Evolutionary conservation across 495 filamentous ascomycete species (phyloP).

Genomic region (Chaetomium cochliodes): DNA sequence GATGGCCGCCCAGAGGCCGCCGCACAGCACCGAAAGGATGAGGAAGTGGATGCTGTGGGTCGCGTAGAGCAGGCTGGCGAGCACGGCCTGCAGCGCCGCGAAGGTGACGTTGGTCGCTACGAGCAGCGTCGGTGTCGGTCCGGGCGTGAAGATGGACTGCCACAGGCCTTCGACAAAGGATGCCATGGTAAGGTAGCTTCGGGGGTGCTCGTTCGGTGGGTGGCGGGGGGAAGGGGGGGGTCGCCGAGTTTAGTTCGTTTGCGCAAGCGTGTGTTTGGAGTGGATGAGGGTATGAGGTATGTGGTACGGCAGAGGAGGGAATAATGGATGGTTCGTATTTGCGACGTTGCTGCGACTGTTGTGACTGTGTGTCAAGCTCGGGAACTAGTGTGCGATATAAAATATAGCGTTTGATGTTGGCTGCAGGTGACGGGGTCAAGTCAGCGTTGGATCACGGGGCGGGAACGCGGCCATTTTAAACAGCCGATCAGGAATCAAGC

Average conservation of each 20-base stretch:
- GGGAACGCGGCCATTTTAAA: slow-evolving; percentile 4
- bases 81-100: slow-evolving; percentile 74
- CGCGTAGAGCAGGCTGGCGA: slow-evolving; percentile 70
- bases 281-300: not conserved
- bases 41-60: slow-evolving; percentile 89
- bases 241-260: no score
- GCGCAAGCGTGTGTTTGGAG: not conserved
- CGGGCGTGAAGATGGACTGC: slow-evolving; percentile 88
- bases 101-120: slow-evolving; percentile 90
- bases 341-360: not conserved
- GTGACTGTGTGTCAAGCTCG: not conserved
- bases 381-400: no score
- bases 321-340: not conserved
- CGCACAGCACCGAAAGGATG: slow-evolving; percentile 72
- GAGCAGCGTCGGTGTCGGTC: slow-evolving; percentile 81
- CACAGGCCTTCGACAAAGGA: slow-evolving; percentile 80
- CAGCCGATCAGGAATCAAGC: not conserved
- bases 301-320: not conserved
- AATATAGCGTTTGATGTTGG: not conserved
- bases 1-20: slow-evolving; percentile 83
- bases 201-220: not conserved
- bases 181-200: slow-evolving; percentile 63
- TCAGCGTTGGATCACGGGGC: slow-evolving; percentile 15
- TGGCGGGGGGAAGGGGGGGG: no score
- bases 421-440: not conserved